Percentiles rank a stretch among this genome's conserved stretches.
Evolutionary conservation across 108 stramenopile genomes (phyloP).

Genomic region (Stephanodiscus triporus): DNA sequence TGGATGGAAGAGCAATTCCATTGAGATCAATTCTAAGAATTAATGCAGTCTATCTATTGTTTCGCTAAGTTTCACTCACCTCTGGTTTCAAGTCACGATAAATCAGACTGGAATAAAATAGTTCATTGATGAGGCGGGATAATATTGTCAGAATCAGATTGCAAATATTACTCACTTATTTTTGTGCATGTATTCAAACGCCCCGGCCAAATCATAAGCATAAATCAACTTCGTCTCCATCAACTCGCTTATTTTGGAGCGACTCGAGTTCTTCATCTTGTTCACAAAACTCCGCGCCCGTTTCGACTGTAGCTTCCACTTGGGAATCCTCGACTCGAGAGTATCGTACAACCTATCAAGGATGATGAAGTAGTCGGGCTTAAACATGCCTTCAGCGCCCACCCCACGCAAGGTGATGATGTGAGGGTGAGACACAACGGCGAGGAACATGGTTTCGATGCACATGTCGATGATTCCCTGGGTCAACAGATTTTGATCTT

Average conservation of each 20-base stretch:
- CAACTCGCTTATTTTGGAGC: conserved; percentile 40
- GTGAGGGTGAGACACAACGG: conserved; percentile 61
- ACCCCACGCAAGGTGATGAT: conserved; percentile 70
- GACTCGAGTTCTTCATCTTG: conserved; percentile 33
- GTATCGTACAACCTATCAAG: conserved; percentile 69
- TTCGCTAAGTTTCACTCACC: neutral
- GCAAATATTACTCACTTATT: conserved; percentile 29
- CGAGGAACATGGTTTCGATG: conserved; percentile 61
- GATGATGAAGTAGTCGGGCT: conserved; percentile 46
- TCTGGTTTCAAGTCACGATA: conserved; percentile 56
- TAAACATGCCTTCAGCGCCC: conserved; percentile 6
- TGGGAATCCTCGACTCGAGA: conserved; percentile 49
- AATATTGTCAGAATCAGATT: neutral
- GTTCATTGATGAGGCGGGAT: neutral
- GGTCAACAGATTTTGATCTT: conserved; percentile 22
- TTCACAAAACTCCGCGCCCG: conserved; percentile 29
- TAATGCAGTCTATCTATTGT: too few relatives aligned
- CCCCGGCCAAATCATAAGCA: conserved; percentile 58
- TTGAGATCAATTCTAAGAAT: neutral
- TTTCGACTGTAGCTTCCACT: conserved; percentile 41
- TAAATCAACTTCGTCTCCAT: conserved; percentile 39
- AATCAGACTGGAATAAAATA: conserved; percentile 16
- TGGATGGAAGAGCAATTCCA: conserved; percentile 8
- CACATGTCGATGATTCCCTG: conserved; percentile 67
- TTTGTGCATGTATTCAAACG: conserved; percentile 57